Percentiles rank a stretch among this genome's conserved stretches.
These are phyloP conservation scores for Mycena maculata DNA, from an alignment of 768 basidiomycete species.

Conservation along the genomic window DNA sequence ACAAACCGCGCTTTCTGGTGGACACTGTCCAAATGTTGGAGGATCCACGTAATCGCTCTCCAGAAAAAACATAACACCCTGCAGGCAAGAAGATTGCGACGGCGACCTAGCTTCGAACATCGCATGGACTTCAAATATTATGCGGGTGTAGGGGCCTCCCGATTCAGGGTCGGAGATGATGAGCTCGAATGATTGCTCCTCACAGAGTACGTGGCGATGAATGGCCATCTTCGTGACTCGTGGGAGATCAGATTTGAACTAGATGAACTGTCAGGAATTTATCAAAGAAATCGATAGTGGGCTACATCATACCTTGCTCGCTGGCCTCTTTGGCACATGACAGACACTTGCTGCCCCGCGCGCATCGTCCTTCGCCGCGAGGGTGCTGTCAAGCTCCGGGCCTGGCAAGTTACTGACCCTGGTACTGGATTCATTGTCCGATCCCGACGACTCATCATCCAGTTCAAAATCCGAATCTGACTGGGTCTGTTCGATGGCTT, in stretches of 20 bases:
- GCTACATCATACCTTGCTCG: too few species aligned
- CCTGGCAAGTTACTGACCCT: too few species aligned
- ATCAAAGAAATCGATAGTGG: too few species aligned
- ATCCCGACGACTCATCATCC: too few species aligned
- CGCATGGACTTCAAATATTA: neutral
- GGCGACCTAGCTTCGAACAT: neutral
- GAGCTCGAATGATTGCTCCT: neutral
- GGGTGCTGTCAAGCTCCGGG: too few species aligned
- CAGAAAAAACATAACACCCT: neutral
- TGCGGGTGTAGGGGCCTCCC: neutral
- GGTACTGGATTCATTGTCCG: neutral
- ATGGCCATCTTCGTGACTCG: neutral
- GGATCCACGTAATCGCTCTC: neutral
- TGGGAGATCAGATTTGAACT: neutral
- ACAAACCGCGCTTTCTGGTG: neutral
- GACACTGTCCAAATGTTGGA: neutral
- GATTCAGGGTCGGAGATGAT: neutral
- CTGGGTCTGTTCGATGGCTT: neutral
- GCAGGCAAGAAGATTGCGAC: neutral
- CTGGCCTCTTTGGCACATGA: too few species aligned
- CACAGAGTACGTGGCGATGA: neutral
- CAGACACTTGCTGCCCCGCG: too few species aligned
- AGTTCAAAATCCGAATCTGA: neutral
- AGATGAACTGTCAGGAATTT: neutral
- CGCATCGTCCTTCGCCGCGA: too few species aligned